Base-by-base conservation (phyloP, 2,329 filamentous ascomycete species). In the Colletotrichum sp. region DNA sequence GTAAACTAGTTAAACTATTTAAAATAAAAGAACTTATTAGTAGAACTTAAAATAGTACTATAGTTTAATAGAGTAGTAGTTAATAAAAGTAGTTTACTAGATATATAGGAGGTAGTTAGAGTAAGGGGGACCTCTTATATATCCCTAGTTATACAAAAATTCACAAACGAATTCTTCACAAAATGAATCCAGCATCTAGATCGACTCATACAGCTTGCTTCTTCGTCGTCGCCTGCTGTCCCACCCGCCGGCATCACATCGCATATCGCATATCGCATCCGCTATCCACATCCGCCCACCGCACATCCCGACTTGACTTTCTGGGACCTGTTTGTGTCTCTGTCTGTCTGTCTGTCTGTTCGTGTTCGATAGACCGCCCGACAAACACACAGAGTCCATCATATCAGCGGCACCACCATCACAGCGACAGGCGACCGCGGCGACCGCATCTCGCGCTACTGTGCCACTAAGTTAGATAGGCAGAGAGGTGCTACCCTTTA, bases 401-500 rank as follows among this genome's bases (percentile, higher is more conserved):
- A 52, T 52, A 52, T 52, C 44, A 52, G 44, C n/a, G 36, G 34
- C 30, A 64, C 62, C 62, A 62, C 26, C 59, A 32, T 1, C 59
- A 62, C 44, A 21, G 8, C 63, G 28, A 24, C 63, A 65, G 16
- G 66, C n/a, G 30, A 32, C 62, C 57, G 63, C 26, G 55, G 65
- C 18, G 28, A 30, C 63, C 59, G 65, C 28, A 71, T 36, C 59
- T 70, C 44, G 44, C 63, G 69, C 63, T 66, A 72, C 62, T 24
- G 60, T 52, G 63, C 60, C 69, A 16, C 69, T 44, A 72, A 39
- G 28, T 39, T 8, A 60, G 34, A 67, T n/a, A 52, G 44, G n/a
- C 44, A 52, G 44, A 13, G 67, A 73, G 65, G 71, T 73, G 65
- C 62, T 77, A 71, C 57, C 67, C 72, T 73, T 76, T 76, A 76